These are phyloP conservation scores for Suillus subluteus DNA, from an alignment of 768 basidiomycete genomes.

Conservation along the genomic window DNA sequence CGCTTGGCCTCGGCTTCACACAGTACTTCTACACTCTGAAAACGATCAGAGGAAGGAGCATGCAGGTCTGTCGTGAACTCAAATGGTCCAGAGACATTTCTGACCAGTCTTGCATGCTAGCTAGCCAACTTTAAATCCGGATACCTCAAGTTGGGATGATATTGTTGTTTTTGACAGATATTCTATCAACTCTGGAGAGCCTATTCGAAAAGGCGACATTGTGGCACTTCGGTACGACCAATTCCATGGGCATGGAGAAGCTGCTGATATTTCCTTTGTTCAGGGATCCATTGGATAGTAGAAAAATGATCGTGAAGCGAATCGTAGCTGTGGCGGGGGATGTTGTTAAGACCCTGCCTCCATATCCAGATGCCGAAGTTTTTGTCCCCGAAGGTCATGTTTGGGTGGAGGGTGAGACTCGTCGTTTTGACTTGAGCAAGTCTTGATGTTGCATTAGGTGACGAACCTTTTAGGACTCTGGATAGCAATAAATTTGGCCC, in stretches of 20 bases:
- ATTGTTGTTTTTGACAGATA: slow-evolving; percentile 64
- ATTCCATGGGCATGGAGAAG: neutral
- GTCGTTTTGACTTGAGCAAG: slow-evolving; percentile 13
- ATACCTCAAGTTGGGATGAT: slow-evolving; percentile 63
- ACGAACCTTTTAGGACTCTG: slow-evolving; percentile 65
- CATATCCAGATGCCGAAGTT: slow-evolving; percentile 59
- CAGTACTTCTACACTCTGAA: slow-evolving; percentile 57
- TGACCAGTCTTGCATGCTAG: slow-evolving; percentile 37
- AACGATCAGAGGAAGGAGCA: slow-evolving; percentile 63
- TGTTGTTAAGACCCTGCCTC: slow-evolving; percentile 65
- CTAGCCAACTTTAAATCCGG: slow-evolving; percentile 75
- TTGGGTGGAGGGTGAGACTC: slow-evolving; percentile 71
- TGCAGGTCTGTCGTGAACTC: slow-evolving; percentile 58
- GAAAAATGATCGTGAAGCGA: slow-evolving; percentile 63
- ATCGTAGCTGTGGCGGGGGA: slow-evolving; percentile 69
- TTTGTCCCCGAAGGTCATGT: slow-evolving; percentile 63
- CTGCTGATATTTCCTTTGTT: neutral
- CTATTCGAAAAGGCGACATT: slow-evolving; percentile 61
- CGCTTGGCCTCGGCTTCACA: slow-evolving; percentile 50
- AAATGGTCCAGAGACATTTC: neutral
- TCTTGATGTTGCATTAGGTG: slow-evolving; percentile 44
- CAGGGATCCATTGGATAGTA: slow-evolving; percentile 64
- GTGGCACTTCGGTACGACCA: slow-evolving; percentile 58
- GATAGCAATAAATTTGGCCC: slow-evolving; percentile 79
- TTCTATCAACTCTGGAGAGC: slow-evolving; percentile 38